Conservation (phyloP, 2,329 filamentous ascomycete genomes). For the Knoxdaviesia capensis region DNA sequence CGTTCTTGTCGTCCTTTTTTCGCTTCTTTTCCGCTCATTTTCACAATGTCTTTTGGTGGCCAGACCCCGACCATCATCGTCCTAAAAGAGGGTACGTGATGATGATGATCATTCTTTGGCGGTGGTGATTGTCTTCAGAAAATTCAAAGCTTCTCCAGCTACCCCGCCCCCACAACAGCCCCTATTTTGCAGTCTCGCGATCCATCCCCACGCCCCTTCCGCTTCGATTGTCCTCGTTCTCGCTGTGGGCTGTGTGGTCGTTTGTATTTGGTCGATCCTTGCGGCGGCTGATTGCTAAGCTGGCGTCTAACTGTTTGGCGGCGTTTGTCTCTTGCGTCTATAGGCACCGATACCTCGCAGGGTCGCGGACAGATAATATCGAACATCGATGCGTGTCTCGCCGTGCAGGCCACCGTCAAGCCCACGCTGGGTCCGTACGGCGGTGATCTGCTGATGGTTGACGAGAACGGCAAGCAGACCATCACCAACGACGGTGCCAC, state of each 20-base stretch:
- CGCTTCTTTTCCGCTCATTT: not conserved
- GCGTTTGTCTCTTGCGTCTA: conserved; percentile 3
- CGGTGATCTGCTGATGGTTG: conserved; percentile 87
- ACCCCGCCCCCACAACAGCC: not conserved
- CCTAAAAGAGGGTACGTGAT: conserved; percentile 72
- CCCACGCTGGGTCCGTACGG: conserved; percentile 91
- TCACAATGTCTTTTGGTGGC: conserved; percentile 81
- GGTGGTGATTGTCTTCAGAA: too few species aligned
- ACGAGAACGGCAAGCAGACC: conserved; percentile 86
- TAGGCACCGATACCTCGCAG: conserved; percentile 93
- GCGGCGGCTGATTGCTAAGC: conserved; percentile 2
- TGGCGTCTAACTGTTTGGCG: conserved; percentile 1
- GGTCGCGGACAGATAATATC: conserved; percentile 92
- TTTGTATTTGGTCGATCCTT: not conserved
- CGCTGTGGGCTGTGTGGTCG: not conserved
- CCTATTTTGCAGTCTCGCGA: too few species aligned
- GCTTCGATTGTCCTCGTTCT: not conserved
- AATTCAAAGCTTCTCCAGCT: not conserved
- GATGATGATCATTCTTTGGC: too few species aligned
- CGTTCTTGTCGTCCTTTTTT: too few species aligned
- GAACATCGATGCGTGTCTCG: conserved; percentile 96
- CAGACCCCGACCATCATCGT: conserved; percentile 97
- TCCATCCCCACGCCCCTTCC: not conserved
- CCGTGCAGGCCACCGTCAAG: conserved; percentile 90
- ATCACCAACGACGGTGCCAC: conserved; percentile 99